A percentile compares a stretch with the other conserved stretches of the same genome.
Evolutionary conservation across 108 stramenopile genomes (phyloP).

Genomic region (Fistulifera solaris): DNA sequence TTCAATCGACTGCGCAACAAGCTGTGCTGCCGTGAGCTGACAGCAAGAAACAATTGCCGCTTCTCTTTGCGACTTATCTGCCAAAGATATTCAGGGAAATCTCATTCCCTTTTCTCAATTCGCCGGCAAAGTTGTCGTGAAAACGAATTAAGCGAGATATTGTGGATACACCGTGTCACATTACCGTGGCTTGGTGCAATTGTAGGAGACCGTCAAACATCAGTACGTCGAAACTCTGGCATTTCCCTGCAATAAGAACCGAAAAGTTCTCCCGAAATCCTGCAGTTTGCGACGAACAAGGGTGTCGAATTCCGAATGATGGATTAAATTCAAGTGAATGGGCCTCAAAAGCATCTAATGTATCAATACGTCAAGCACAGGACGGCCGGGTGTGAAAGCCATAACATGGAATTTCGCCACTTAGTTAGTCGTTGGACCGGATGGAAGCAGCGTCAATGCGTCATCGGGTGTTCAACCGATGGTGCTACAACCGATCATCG

Average conservation of each 20-base stretch:
- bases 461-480: slow-evolving; percentile 63
- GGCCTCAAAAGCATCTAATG: slow-evolving; percentile 40
- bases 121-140: slow-evolving; percentile 59
- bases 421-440: slow-evolving; percentile 56
- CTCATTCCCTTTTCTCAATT: slow-evolving; percentile 46
- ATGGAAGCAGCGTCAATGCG: slow-evolving; percentile 29
- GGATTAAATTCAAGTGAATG: slow-evolving; percentile 84
- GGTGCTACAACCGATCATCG: slow-evolving; percentile 28
- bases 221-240: slow-evolving; percentile 32
- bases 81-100: slow-evolving; percentile 66
- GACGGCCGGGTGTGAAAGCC: slow-evolving; percentile 28
- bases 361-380: slow-evolving; percentile 65
- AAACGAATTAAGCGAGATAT: slow-evolving; percentile 73
- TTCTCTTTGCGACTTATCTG: slow-evolving; percentile 70
- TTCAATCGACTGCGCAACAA: slow-evolving; percentile 24
- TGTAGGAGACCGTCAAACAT: slow-evolving; percentile 36
- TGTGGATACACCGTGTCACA: slow-evolving; percentile 79
- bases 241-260: slow-evolving; percentile 87
- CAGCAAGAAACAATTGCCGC: slow-evolving; percentile 35
- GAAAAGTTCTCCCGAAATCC: slow-evolving; percentile 39
- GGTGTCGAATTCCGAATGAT: slow-evolving; percentile 82
- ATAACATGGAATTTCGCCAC: slow-evolving; percentile 78
- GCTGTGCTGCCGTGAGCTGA: slow-evolving; percentile 11
- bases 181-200: slow-evolving; percentile 51
- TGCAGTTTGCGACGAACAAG: slow-evolving; percentile 36